phyloP scores from a whole-genome alignment of 805 yeast genomes.

The Saturnispora kantuleensis region DNA sequence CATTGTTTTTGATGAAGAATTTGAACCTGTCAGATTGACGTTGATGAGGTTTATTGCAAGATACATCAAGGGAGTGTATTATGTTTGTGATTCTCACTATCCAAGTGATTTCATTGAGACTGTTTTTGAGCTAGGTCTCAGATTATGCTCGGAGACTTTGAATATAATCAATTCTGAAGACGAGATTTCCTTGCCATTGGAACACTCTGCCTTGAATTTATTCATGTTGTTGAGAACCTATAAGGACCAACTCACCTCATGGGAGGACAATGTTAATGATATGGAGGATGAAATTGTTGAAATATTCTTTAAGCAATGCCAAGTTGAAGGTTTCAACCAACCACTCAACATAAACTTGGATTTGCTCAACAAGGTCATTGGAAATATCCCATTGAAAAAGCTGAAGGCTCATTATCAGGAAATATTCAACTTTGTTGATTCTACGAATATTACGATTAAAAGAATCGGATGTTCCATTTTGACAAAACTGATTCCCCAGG shows the following conservation, averaged over 20 bases:
- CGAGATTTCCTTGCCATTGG: conserved; percentile 29
- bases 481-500: conserved; percentile 30
- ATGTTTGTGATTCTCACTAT: conserved; percentile 21
- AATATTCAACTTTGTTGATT: conserved; percentile 27
- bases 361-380: conserved; percentile 18
- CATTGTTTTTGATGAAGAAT: conserved; percentile 46
- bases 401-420: conserved; percentile 27
- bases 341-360: conserved; percentile 28
- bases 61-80: conserved; percentile 24
- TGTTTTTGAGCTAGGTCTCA: conserved; percentile 29
- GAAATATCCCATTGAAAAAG: conserved; percentile 23
- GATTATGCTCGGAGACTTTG: conserved; percentile 35
- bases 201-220: conserved; percentile 37
- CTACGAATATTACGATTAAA: conserved; percentile 29
- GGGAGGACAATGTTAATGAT: conserved; percentile 29
- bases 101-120: conserved; percentile 23
- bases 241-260: conserved; percentile 22
- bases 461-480: conserved; percentile 35
- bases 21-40: conserved; percentile 40
- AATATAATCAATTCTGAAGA: conserved; percentile 27
- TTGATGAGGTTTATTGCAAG: conserved; percentile 34
- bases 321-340: conserved; percentile 20
- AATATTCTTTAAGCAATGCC: conserved; percentile 21
- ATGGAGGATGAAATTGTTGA: conserved; percentile 36
- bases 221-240: conserved; percentile 25